Conservation (phyloP, 306 rosid species). For the Prunus campanulata region DNA sequence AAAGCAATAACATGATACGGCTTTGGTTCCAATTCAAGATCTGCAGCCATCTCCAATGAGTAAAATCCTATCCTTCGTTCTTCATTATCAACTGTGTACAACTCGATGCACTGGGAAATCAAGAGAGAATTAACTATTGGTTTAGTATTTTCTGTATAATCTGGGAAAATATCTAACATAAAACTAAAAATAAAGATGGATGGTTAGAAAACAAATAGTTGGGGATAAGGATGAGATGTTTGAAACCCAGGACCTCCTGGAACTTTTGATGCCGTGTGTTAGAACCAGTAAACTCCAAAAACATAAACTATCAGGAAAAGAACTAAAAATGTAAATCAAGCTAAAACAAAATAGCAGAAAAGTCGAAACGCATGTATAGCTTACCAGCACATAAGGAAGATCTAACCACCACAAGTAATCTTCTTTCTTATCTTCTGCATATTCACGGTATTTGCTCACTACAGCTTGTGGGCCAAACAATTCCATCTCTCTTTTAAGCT, state of each 20-base stretch:
- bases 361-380: slow-evolving; percentile 17
- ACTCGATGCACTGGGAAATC: slow-evolving; percentile 74
- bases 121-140: slow-evolving; percentile 23
- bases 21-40: slow-evolving; percentile 93
- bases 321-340: slow-evolving; percentile 5
- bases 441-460: slow-evolving; percentile 88
- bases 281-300: neutral
- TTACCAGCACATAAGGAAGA: slow-evolving; percentile 74
- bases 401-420: slow-evolving; percentile 98
- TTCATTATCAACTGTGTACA: slow-evolving; percentile 65
- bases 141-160: slow-evolving; percentile 1
- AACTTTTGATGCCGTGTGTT: slow-evolving; percentile 7
- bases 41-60: slow-evolving; percentile 94
- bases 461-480: slow-evolving; percentile 96
- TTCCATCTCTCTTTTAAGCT: slow-evolving; percentile 93
- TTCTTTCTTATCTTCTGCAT: slow-evolving; percentile 66
- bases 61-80: slow-evolving; percentile 78
- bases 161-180: neutral
- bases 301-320: neutral
- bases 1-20: slow-evolving; percentile 89
- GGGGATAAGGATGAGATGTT: neutral
- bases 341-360: slow-evolving; percentile 10
- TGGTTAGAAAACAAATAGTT: neutral
- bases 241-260: neutral
- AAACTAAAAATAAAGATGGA: neutral